These are phyloP conservation scores for Candida ascalaphidarum DNA, from an alignment of 805 yeast genomes.

Conservation along the genomic window DNA sequence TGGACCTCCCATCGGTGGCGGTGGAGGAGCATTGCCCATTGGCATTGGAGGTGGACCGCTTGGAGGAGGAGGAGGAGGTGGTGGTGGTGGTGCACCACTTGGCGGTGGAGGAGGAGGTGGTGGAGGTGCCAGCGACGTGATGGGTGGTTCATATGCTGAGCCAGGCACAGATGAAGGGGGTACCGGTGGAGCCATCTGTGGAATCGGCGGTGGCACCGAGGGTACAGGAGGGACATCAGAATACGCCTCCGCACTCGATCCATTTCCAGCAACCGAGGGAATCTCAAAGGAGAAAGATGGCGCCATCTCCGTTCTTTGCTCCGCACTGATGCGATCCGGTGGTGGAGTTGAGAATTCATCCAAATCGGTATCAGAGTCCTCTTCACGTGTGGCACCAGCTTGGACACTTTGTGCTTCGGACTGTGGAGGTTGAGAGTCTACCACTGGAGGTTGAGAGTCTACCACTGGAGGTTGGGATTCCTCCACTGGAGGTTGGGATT, in stretches of 20 bases:
- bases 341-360: slow-evolving; percentile 6
- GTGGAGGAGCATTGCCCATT: slow-evolving; percentile 4
- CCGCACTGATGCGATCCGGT: slow-evolving; percentile 3
- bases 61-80: slow-evolving; percentile 5
- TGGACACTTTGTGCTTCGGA: slow-evolving; percentile 2
- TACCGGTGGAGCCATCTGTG: slow-evolving; percentile 1
- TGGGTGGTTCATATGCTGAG: slow-evolving; percentile 6
- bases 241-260: too few relatives aligned
- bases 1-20: slow-evolving; percentile 1
- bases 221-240: slow-evolving; percentile 10
- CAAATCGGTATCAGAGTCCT: too few relatives aligned
- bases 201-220: slow-evolving; percentile 9
- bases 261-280: too few relatives aligned
- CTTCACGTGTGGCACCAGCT: slow-evolving; percentile 3
- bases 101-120: slow-evolving; percentile 3
- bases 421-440: slow-evolving; percentile 1
- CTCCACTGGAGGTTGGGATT: slow-evolving; percentile 6
- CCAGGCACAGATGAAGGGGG: background rate
- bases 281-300: too few relatives aligned
- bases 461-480: slow-evolving; percentile 7
- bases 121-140: slow-evolving; percentile 4
- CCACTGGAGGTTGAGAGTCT: slow-evolving; percentile 6
- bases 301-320: too few relatives aligned
- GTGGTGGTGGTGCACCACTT: slow-evolving; percentile 3
- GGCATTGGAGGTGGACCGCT: slow-evolving; percentile 3